phyloP scores from a whole-genome alignment of 257 asterid species.

The Cinchona pubescens region DNA sequence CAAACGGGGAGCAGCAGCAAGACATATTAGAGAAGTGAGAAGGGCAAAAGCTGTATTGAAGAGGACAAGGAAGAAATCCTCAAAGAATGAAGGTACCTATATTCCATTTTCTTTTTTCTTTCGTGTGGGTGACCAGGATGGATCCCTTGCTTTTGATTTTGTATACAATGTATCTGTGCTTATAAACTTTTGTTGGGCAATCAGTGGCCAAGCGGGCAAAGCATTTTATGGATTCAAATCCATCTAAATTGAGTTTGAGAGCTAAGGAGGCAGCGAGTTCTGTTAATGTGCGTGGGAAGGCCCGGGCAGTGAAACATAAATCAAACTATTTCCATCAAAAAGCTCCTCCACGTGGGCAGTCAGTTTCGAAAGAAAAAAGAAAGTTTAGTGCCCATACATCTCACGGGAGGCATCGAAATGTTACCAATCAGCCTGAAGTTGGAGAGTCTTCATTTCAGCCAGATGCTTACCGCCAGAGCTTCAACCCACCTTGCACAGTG shows the following conservation, averaged over 20 bases:
- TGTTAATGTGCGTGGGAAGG: constrained; percentile 26
- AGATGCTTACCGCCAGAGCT: constrained; percentile 7
- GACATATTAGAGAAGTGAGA: constrained; percentile 48
- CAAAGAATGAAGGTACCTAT: constrained; percentile 33
- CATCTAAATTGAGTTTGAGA: constrained; percentile 28
- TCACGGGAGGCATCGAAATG: constrained; percentile 25
- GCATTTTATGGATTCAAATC: constrained; percentile 20
- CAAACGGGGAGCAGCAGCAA: constrained; percentile 70
- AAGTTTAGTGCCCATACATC: constrained; percentile 23
- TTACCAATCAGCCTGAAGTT: constrained; percentile 20
- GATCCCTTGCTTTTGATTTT: constrained; percentile 5
- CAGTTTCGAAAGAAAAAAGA: constrained; percentile 18
- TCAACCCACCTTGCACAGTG: not conserved
- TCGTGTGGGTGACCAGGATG: not conserved
- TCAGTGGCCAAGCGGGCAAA: constrained; percentile 38
- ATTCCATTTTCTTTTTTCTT: not conserved
- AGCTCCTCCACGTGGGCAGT: constrained; percentile 15
- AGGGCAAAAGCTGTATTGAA: constrained; percentile 24
- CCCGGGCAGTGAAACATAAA: constrained; percentile 26
- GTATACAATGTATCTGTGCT: not conserved
- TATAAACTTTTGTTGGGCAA: constrained; percentile 15
- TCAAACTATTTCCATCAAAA: constrained; percentile 11
- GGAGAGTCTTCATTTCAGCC: constrained; percentile 25
- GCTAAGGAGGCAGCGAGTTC: constrained; percentile 6
- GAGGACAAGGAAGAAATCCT: constrained; percentile 26